phyloP scores from a whole-genome alignment of 2,329 filamentous ascomycete species.

The Stenocarpella maydis region DNA sequence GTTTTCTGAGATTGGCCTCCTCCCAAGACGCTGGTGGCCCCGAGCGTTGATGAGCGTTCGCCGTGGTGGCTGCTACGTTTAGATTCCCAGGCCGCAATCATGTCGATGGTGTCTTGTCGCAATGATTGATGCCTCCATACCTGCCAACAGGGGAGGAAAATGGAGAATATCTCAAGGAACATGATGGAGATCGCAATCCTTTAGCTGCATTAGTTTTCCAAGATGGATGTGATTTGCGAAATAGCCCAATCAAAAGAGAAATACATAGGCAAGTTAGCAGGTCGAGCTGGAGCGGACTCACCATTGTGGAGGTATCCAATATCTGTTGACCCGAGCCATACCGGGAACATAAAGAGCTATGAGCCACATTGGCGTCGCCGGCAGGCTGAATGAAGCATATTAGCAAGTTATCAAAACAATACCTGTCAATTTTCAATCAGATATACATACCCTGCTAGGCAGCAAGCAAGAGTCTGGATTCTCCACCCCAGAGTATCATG shows the following conservation, averaged over 20 bases:
- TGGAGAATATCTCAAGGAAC: constrained; percentile 68
- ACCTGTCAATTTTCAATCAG: background rate
- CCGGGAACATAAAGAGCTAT: constrained; percentile 62
- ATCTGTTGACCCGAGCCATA: constrained; percentile 60
- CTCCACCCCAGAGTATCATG: constrained; percentile 73
- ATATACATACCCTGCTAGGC: constrained; percentile 52
- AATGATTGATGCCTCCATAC: constrained; percentile 56
- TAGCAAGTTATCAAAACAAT: background rate
- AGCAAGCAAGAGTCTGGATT: constrained; percentile 65
- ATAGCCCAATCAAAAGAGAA: background rate
- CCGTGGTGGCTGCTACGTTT: constrained; percentile 44
- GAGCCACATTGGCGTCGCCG: constrained; percentile 73
- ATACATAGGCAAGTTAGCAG: background rate
- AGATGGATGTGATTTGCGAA: too few relatives aligned
- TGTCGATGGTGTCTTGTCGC: constrained; percentile 56
- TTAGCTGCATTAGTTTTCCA: background rate
- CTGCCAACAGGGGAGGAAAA: constrained; percentile 70
- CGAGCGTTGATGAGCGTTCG: constrained; percentile 12
- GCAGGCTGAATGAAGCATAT: constrained; percentile 57
- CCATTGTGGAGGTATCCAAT: constrained; percentile 70
- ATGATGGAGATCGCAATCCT: constrained; percentile 68
- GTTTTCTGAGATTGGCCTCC: constrained; percentile 45
- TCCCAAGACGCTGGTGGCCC: constrained; percentile 41
- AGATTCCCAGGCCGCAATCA: constrained; percentile 57
- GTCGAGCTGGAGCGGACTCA: constrained; percentile 46